Evolutionary conservation across 2,329 filamentous ascomycete genomes (phyloP).

Genomic region (Cladosporium sp.): DNA sequence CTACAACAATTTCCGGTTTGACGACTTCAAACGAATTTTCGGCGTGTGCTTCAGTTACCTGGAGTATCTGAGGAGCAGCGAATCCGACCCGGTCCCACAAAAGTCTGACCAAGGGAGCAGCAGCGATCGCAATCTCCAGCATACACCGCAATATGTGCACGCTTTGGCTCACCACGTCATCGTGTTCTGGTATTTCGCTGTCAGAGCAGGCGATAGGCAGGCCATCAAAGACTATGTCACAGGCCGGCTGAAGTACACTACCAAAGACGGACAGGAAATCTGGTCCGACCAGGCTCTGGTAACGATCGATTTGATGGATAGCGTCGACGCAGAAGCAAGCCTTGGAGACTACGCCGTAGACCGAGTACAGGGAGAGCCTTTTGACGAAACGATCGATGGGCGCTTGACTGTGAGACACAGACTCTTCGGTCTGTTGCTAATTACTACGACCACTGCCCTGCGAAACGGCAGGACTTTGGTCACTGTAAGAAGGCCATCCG

Average conservation of each 20-base stretch:
- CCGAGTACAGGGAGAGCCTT: constrained; percentile 30
- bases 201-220: constrained; percentile 78
- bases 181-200: constrained; percentile 90
- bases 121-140: constrained; percentile 10
- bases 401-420: constrained; percentile 64
- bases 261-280: constrained; percentile 67
- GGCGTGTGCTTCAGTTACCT: constrained; percentile 93
- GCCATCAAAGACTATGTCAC: constrained; percentile 88
- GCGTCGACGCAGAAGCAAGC: constrained; percentile 25
- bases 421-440: constrained; percentile 68
- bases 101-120: constrained; percentile 12
- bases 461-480: constrained; percentile 29
- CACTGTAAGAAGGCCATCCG: constrained; percentile 29
- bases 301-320: constrained; percentile 71
- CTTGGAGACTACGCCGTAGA: constrained; percentile 3
- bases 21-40: constrained; percentile 91
- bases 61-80: constrained; percentile 67
- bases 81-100: constrained; percentile 34
- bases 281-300: constrained; percentile 92
- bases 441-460: constrained; percentile 68
- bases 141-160: constrained; percentile 66
- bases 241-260: constrained; percentile 73
- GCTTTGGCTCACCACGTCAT: constrained; percentile 93
- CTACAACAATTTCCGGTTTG: constrained; percentile 81
- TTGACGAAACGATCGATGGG: constrained; percentile 61